Conservation (phyloP, 1,284 basidiomycete genomes). For the Gomphus sp. region DNA sequence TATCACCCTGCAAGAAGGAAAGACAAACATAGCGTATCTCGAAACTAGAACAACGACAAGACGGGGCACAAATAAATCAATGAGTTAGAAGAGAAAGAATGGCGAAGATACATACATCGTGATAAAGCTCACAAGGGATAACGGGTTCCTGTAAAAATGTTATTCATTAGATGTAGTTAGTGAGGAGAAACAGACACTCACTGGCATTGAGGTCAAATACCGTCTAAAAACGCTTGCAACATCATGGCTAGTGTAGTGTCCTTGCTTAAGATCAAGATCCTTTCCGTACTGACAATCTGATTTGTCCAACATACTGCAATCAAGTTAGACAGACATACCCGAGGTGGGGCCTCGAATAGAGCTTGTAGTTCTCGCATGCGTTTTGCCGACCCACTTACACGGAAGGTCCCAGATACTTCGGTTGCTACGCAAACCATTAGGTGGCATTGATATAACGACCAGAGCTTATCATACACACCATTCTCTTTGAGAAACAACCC, state of each 20-base stretch:
- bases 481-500: slow-evolving; percentile 89
- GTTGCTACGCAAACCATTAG: slow-evolving; percentile 48
- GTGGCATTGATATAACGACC: slow-evolving; percentile 9
- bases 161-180: neutral
- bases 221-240: slow-evolving; percentile 93
- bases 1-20: neutral
- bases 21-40: slow-evolving; percentile 62
- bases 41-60: slow-evolving; percentile 48
- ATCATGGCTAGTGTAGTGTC: slow-evolving; percentile 87
- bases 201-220: slow-evolving; percentile 95
- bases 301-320: neutral
- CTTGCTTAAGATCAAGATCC: slow-evolving; percentile 80
- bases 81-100: neutral
- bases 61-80: neutral
- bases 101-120: slow-evolving; percentile 48
- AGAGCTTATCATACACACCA: slow-evolving; percentile 34
- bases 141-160: slow-evolving; percentile 63
- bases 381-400: slow-evolving; percentile 88
- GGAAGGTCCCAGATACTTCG: slow-evolving; percentile 92
- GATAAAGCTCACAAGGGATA: slow-evolving; percentile 83
- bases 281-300: slow-evolving; percentile 73
- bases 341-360: slow-evolving; percentile 81
- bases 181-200: slow-evolving; percentile 32
- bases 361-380: slow-evolving; percentile 94
- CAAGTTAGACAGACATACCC: slow-evolving; percentile 41